Evolutionary conservation across 2,329 filamentous ascomycete species (phyloP).

Genomic region (Fusarium kyushuense): DNA sequence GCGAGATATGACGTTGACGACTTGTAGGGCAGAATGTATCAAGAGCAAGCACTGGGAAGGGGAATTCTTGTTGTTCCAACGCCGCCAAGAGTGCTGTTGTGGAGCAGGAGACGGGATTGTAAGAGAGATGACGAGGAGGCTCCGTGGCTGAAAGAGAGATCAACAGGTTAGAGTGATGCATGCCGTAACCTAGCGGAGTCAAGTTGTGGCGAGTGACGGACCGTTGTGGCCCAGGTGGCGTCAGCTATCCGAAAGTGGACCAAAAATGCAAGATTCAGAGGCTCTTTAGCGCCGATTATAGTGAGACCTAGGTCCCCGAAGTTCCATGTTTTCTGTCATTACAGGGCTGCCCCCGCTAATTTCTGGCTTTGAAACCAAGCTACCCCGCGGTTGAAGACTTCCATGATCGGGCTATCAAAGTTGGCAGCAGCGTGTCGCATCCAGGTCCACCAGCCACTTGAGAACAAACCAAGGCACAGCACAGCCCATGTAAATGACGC

Average conservation of each 20-base stretch:
- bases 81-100: slow-evolving; percentile 40
- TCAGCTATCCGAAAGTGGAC: slow-evolving; percentile 32
- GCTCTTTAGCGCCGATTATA: slow-evolving; percentile 6
- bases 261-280: slow-evolving; percentile 13
- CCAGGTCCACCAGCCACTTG: slow-evolving; percentile 1
- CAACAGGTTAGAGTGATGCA: slow-evolving; percentile 15
- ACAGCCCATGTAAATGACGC: slow-evolving; percentile 22
- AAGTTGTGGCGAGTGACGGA: slow-evolving; percentile 42
- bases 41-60: slow-evolving; percentile 15
- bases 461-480: slow-evolving; percentile 7
- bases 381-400: slow-evolving; percentile 30
- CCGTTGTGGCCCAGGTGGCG: slow-evolving; percentile 26
- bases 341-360: slow-evolving; percentile 9
- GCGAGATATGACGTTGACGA: slow-evolving; percentile 46
- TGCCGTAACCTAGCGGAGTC: slow-evolving; percentile 13
- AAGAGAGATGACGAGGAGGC: slow-evolving; percentile 40
- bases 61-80: slow-evolving; percentile 26
- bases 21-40: slow-evolving; percentile 28
- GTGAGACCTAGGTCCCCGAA: not conserved
- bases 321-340: slow-evolving; percentile 14
- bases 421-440: slow-evolving; percentile 20
- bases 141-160: slow-evolving; percentile 32
- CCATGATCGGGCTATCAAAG: too few relatives aligned
- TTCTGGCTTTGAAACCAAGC: slow-evolving; percentile 11
- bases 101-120: slow-evolving; percentile 28